These are phyloP conservation scores for Pythium pectinolyticum DNA, from an alignment of 352 stramenopile species.

Conservation along the genomic window DNA sequence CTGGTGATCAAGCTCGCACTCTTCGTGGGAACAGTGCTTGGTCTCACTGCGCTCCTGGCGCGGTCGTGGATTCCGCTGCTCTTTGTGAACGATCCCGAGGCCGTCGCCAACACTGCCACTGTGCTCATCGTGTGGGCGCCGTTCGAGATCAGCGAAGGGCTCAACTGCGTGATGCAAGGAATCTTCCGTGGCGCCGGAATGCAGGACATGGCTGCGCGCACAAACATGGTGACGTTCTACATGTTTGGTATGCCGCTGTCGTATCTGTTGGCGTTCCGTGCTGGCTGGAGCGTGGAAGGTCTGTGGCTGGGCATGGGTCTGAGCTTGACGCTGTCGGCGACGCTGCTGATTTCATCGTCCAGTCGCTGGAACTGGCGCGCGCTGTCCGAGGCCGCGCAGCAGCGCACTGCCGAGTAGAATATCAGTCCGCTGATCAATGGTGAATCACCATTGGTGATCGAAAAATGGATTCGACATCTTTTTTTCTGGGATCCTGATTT, in stretches of 20 bases:
- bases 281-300: slow-evolving; percentile 51
- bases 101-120: slow-evolving; percentile 42
- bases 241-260: slow-evolving; percentile 66
- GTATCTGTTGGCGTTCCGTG: slow-evolving; percentile 57
- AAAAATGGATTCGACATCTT: slow-evolving; percentile 1
- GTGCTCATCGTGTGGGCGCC: slow-evolving; percentile 61
- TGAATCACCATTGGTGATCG: background rate
- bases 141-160: slow-evolving; percentile 73
- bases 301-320: slow-evolving; percentile 80
- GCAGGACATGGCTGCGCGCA: slow-evolving; percentile 67
- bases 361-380: slow-evolving; percentile 44
- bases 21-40: slow-evolving; percentile 34
- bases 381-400: slow-evolving; percentile 35
- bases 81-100: slow-evolving; percentile 42
- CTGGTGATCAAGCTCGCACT: slow-evolving; percentile 40
- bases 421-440: background rate
- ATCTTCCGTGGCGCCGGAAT: slow-evolving; percentile 72
- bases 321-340: slow-evolving; percentile 42
- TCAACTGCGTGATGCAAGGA: slow-evolving; percentile 73
- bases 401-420: slow-evolving; percentile 9
- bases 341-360: slow-evolving; percentile 32
- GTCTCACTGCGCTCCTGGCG: slow-evolving; percentile 38
- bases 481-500: no score
- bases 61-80: slow-evolving; percentile 51
- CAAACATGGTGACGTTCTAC: slow-evolving; percentile 80